Conservation (phyloP, 805 yeast species). For the Wickerhamomyces alni region DNA sequence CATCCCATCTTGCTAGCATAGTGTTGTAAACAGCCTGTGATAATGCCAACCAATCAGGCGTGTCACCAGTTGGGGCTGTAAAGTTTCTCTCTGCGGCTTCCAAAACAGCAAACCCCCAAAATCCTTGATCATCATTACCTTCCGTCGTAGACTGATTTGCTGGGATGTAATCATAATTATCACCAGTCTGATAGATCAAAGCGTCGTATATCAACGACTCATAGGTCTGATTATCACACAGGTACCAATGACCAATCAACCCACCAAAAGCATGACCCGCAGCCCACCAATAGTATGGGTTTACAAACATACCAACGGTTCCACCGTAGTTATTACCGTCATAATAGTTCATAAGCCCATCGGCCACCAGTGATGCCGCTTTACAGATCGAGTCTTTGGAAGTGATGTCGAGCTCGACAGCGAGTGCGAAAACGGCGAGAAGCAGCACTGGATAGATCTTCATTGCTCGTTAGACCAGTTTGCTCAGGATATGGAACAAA, state of each 20-base stretch:
- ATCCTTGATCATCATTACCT: slow-evolving; percentile 70
- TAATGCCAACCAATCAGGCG: slow-evolving; percentile 50
- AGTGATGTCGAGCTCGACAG: slow-evolving; percentile 29
- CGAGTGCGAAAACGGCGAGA: slow-evolving; percentile 1
- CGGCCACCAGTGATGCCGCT: slow-evolving; percentile 49
- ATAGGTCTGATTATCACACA: slow-evolving; percentile 64
- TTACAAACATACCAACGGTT: slow-evolving; percentile 59
- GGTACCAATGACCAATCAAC: slow-evolving; percentile 65
- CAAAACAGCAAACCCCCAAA: slow-evolving; percentile 64
- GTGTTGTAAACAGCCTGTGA: slow-evolving; percentile 60
- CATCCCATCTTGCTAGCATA: slow-evolving; percentile 60
- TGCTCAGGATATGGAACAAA: too few relatives aligned
- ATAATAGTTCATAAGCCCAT: slow-evolving; percentile 70
- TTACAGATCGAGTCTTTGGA: slow-evolving; percentile 44
- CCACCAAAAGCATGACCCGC: slow-evolving; percentile 78
- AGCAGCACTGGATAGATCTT: neutral
- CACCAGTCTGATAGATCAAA: slow-evolving; percentile 34
- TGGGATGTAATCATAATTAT: slow-evolving; percentile 52
- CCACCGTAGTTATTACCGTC: slow-evolving; percentile 59
- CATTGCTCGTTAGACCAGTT: too few relatives aligned
- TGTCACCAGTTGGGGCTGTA: slow-evolving; percentile 35
- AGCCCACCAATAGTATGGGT: slow-evolving; percentile 86
- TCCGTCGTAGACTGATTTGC: slow-evolving; percentile 56
- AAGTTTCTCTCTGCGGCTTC: slow-evolving; percentile 58
- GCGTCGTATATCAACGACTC: slow-evolving; percentile 55